A percentile compares a stretch with the other conserved stretches of the same genome.
Evolutionary conservation across 2,329 filamentous ascomycete species (phyloP).

Genomic region (Cercospora sp.): DNA sequence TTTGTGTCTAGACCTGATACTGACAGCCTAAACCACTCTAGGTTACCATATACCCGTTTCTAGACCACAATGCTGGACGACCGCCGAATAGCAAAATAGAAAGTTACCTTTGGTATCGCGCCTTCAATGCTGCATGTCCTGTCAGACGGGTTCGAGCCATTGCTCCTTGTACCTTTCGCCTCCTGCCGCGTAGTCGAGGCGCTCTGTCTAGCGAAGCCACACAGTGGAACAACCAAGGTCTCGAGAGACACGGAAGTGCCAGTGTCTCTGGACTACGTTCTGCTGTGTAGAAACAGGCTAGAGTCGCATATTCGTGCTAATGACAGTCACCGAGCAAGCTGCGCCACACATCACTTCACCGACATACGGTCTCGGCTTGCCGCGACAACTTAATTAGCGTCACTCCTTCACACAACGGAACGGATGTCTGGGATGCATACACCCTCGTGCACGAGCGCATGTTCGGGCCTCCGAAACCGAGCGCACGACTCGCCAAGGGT

Average conservation of each 20-base stretch:
- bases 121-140: neutral
- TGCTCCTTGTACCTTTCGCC: neutral
- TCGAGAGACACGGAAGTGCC: neutral
- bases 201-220: neutral
- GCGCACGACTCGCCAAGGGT: neutral
- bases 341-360: neutral
- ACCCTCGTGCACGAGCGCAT: neutral
- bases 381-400: neutral
- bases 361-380: neutral
- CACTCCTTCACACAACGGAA: neutral
- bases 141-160: neutral
- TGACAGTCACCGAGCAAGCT: neutral
- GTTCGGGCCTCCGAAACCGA: neutral
- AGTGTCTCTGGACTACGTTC: neutral
- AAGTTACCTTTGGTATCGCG: neutral
- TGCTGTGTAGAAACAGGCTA: neutral
- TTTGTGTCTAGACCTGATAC: neutral
- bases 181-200: neutral
- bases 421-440: neutral
- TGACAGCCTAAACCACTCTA: constrained; percentile 28
- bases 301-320: neutral
- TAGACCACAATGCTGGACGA: constrained; percentile 27
- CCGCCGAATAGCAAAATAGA: neutral
- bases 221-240: neutral
- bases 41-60: constrained; percentile 53